Evolutionary conservation across 352 stramenopile genomes (phyloP), one percentile per base, ranked within the genome.

Genomic region (Globisporangium camurandrum): DNA sequence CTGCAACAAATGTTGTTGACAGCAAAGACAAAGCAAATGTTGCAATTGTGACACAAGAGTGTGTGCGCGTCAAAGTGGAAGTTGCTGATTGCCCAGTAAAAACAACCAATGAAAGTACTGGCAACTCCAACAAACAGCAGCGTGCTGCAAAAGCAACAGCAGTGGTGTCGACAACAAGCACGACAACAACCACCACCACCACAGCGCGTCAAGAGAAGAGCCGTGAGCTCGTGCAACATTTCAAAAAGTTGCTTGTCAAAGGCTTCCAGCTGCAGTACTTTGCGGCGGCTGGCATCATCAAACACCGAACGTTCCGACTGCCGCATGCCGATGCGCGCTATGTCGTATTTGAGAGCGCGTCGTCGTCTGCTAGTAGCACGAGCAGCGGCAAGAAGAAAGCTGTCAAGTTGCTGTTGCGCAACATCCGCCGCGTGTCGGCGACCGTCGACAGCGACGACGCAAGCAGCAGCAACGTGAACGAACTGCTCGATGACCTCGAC

Each of bases 171-270:
- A 12, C 48, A 23, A 16, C 41, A 24, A n/a, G n/a, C n/a, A n/a
- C n/a, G n/a, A n/a, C n/a, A n/a, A n/a, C n/a, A n/a, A n/a, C n/a
- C n/a, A n/a, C n/a, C n/a, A n/a, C n/a, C n/a, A n/a, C n/a, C n/a
- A 17, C 33, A 11, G 49, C 39, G 41, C 57, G 52, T 19, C 59
- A 64, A 6, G 71, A 80, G 28, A 86, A 86, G 55, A 73, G 66
- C 28, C 76, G 73, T 14, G 62, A 84, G 44, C 60, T 86, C 33
- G 62, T 86, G 2, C 51, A 78, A 6, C 75, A 87, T 43, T 87
- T 87, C 62, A 85, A 85, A 41, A 87, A 80, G 54, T 64, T 87
- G 19, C 61, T 87, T 43, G 60, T 74, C 20, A 84, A 85, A 34
- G 75, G 72, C 5, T 87, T 85, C 36, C 53, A 69, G 52, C 57